Evolutionary conservation across 1,284 basidiomycete species (phyloP), one percentile per base, ranked within the genome.

Genomic region (Laetiporus sulphureus): DNA sequence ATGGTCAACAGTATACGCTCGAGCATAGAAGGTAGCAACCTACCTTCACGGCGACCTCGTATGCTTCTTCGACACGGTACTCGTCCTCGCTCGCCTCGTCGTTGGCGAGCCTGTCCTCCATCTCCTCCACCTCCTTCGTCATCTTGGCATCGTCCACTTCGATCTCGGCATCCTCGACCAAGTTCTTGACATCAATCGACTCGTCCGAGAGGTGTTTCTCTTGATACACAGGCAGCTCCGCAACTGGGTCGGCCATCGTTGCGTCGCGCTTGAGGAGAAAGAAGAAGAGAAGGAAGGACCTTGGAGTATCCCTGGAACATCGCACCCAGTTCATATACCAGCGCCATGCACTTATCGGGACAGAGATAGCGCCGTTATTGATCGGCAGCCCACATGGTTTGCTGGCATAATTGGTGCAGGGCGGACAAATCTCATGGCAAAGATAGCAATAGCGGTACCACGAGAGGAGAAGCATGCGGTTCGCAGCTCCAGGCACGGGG

Each of bases 21-120:
- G 25, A 22, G 10, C 5, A 8, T 24, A 4, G 16, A 22, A 11
- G 6, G 16, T 30, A 21, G 15, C 7, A 27, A 22, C 36, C 11
- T 22, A 64, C 65, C 59, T 67, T 65, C 47, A 63, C 48, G 23
- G 62, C 60, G 42, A 67, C 60, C 44, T 67, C 63, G 37, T 59
- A 60, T 2, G 63, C 63, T 44, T 64, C 58, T 33, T 56, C 47
- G 33, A 65, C 57, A 30, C 57, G 56, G 47, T 61, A 65, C 51
- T 64, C 60, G 12, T 54, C 56, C 19, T 58, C 57, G 32, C 48
- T 46, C 13, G 58, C 56, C 44, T 61, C 56, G 42, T 63, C 58
- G 36, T 55, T 50, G 36, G 58, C 49, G 32, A 62, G 67, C 8
- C 69, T 64, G 19, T 64, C 59, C 45, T 66, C 60, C 45, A 64